These are phyloP conservation scores for Colletotrichum abscissum DNA, from an alignment of 2,329 filamentous ascomycete genomes.

Conservation along the genomic window DNA sequence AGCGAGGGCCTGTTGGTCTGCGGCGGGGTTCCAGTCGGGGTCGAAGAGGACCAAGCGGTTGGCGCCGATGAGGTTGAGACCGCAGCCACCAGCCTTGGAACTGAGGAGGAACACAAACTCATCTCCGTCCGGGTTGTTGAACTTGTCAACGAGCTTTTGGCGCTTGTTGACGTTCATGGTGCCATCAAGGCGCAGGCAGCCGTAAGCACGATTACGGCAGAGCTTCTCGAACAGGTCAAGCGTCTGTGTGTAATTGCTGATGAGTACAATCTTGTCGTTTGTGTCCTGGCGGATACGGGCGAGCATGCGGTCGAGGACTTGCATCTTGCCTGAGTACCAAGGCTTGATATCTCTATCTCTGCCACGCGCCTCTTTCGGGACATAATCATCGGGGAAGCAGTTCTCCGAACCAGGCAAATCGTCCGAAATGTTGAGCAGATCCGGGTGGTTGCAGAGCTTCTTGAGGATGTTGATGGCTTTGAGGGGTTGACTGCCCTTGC, in stretches of 20 bases:
- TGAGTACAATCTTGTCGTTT: slow-evolving; percentile 98
- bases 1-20: slow-evolving; percentile 95
- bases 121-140: slow-evolving; percentile 90
- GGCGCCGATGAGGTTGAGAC: slow-evolving; percentile 93
- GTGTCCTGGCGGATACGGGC: slow-evolving; percentile 95
- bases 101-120: slow-evolving; percentile 98
- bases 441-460: slow-evolving; percentile 98
- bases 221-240: slow-evolving; percentile 93
- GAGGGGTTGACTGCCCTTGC: slow-evolving; percentile 94
- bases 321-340: slow-evolving; percentile 99
- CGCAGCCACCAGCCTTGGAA: slow-evolving; percentile 96
- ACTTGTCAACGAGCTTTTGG: slow-evolving; percentile 96
- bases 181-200: slow-evolving; percentile 89
- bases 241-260: slow-evolving; percentile 98
- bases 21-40: slow-evolving; percentile 97
- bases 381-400: slow-evolving; percentile 86
- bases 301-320: slow-evolving; percentile 97
- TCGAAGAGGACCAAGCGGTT: slow-evolving; percentile 97
- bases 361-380: slow-evolving; percentile 87
- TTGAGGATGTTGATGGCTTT: slow-evolving; percentile 98
- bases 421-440: slow-evolving; percentile 83
- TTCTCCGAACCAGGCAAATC: slow-evolving; percentile 90
- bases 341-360: slow-evolving; percentile 92
- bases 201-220: slow-evolving; percentile 87
- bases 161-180: slow-evolving; percentile 98